Evolutionary conservation across 768 basidiomycete species (phyloP).

Genomic region (Termitomyces sp.): DNA sequence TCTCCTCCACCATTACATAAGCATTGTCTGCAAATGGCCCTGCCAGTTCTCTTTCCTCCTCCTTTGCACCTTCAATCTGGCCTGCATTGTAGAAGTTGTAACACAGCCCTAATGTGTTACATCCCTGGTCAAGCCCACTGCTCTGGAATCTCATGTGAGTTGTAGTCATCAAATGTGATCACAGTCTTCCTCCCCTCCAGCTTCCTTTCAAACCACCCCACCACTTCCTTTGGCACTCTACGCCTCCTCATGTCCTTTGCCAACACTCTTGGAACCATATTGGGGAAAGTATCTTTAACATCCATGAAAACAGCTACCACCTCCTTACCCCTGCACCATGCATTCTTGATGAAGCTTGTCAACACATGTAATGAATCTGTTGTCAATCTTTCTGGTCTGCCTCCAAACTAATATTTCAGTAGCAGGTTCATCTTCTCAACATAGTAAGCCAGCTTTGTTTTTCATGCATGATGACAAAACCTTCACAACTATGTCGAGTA

Average conservation of each 20-base stretch:
- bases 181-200: no score
- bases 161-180: not conserved
- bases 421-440: slow-evolving; percentile 13
- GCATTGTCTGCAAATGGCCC: not conserved
- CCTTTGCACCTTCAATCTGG: not conserved
- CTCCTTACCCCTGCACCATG: slow-evolving; percentile 27
- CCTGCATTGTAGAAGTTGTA: no score
- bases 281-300: slow-evolving; percentile 31
- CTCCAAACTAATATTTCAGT: slow-evolving; percentile 23
- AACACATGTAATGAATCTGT: no score
- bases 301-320: slow-evolving; percentile 18
- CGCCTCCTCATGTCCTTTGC: slow-evolving; percentile 22
- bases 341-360: no score
- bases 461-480: slow-evolving; percentile 22
- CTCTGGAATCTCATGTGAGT: not conserved
- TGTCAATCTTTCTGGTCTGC: no score
- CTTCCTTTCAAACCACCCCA: no score
- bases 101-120: no score
- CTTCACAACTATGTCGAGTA: no score
- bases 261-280: slow-evolving; percentile 16
- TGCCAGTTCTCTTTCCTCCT: slow-evolving; percentile 4
- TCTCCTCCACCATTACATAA: not conserved
- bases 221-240: slow-evolving; percentile 20
- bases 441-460: slow-evolving; percentile 10
- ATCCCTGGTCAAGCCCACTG: no score